A percentile compares a stretch with the other conserved stretches of the same genome.
Evolutionary conservation across 805 yeast genomes (phyloP).

Genomic region (Yarrowia osloensis): DNA sequence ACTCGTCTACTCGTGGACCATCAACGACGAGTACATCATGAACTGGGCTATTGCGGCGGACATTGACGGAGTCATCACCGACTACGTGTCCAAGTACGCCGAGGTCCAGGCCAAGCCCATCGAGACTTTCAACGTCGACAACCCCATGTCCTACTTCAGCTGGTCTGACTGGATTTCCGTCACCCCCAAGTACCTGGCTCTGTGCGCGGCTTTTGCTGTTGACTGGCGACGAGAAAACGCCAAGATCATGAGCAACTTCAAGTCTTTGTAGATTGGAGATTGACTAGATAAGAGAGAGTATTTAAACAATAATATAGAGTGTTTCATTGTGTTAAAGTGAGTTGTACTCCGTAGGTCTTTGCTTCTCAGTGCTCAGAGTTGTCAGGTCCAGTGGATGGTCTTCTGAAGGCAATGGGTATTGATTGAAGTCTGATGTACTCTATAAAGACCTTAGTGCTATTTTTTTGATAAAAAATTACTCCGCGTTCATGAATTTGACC

Average conservation of each 20-base stretch:
- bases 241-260: constrained; percentile 5
- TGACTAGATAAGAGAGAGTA: background rate
- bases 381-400: no score
- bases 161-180: constrained; percentile 8
- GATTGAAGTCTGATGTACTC: no score
- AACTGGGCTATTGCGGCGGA: constrained; percentile 44
- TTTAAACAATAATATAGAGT: background rate
- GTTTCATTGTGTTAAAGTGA: no score
- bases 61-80: constrained; percentile 49
- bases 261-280: background rate
- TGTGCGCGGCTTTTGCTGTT: background rate
- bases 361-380: no score
- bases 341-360: no score
- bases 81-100: constrained; percentile 35
- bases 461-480: no score
- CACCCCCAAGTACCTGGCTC: constrained; percentile 15
- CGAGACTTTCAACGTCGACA: constrained; percentile 24
- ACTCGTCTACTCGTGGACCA: constrained; percentile 55
- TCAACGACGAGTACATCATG: constrained; percentile 47
- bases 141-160: constrained; percentile 28
- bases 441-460: no score
- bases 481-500: no score
- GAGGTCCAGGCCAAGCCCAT: constrained; percentile 16
- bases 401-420: no score
- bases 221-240: constrained; percentile 23